Conservation (phyloP, 2,329 filamentous ascomycete species). For the Venturia carpophila region DNA sequence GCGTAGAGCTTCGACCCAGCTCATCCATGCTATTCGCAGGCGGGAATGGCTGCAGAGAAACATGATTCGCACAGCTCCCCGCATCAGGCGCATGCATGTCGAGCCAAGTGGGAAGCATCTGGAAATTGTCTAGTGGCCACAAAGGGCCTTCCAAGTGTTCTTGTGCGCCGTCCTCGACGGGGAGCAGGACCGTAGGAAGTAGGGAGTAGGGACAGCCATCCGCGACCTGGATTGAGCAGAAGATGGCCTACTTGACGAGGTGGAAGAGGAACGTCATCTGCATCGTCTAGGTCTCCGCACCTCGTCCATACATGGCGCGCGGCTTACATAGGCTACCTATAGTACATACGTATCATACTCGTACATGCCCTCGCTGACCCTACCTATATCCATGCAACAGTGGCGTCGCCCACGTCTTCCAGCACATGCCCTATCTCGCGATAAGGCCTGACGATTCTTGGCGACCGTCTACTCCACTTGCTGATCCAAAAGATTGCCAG, state of each 20-base stretch:
- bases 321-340: background rate
- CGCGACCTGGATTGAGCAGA: background rate
- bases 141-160: background rate
- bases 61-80: slow-evolving; percentile 2
- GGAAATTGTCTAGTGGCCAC: background rate
- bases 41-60: background rate
- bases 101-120: background rate
- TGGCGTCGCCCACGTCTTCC: background rate
- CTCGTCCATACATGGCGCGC: background rate
- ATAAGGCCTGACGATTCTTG: slow-evolving; percentile 14
- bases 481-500: slow-evolving; percentile 7
- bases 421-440: slow-evolving; percentile 13
- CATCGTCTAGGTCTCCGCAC: too few species aligned
- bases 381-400: background rate
- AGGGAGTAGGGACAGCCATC: background rate
- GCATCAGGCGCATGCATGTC: slow-evolving; percentile 6
- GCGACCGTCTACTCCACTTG: slow-evolving; percentile 4
- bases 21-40: background rate
- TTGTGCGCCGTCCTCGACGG: slow-evolving; percentile 7
- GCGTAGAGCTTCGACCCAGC: background rate
- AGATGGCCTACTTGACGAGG: slow-evolving; percentile 1
- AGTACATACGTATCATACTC: too few species aligned
- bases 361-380: too few species aligned
- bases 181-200: background rate
- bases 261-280: background rate